phyloP scores from a whole-genome alignment of 2,329 filamentous ascomycete genomes.

The Coniochaeta sp. region DNA sequence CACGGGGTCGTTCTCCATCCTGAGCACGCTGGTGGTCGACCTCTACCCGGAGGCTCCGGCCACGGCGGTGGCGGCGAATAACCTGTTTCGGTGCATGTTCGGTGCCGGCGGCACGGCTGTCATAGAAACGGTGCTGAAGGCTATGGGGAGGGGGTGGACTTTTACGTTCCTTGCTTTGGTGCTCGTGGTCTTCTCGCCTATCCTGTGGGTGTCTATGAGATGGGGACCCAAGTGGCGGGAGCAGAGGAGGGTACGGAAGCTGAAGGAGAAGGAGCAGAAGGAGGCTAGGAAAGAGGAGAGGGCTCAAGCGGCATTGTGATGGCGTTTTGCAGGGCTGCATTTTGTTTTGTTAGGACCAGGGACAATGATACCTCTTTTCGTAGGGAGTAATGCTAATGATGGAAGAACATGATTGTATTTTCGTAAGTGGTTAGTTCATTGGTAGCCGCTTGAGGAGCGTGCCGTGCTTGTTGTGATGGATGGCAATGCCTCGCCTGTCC shows the following conservation, averaged over 20 bases:
- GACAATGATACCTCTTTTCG: background rate
- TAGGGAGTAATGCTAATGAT: too few relatives aligned
- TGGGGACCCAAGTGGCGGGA: constrained; percentile 44
- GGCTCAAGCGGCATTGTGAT: background rate
- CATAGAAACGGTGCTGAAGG: constrained; percentile 49
- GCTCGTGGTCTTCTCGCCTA: constrained; percentile 38
- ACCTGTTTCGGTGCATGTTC: constrained; percentile 53
- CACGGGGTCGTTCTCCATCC: constrained; percentile 54
- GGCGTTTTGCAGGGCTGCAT: background rate
- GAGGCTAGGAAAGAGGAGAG: background rate
- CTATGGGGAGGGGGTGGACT: constrained; percentile 54
- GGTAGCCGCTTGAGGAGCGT: too few relatives aligned
- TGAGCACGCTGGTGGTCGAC: constrained; percentile 58
- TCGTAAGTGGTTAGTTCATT: too few relatives aligned
- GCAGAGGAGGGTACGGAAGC: constrained; percentile 23
- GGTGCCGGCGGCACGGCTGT: constrained; percentile 52
- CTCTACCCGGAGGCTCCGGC: constrained; percentile 53
- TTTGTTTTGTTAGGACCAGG: background rate
- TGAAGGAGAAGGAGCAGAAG: constrained; percentile 13
- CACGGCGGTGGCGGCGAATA: constrained; percentile 57
- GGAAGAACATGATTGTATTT: too few relatives aligned
- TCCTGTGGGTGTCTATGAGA: constrained; percentile 37
- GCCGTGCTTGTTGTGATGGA: too few relatives aligned
- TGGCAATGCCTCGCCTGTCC: too few relatives aligned
- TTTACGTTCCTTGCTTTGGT: constrained; percentile 50